Base-by-base conservation (phyloP, 805 yeast genomes). In the Metschnikowia santaceciliae region DNA sequence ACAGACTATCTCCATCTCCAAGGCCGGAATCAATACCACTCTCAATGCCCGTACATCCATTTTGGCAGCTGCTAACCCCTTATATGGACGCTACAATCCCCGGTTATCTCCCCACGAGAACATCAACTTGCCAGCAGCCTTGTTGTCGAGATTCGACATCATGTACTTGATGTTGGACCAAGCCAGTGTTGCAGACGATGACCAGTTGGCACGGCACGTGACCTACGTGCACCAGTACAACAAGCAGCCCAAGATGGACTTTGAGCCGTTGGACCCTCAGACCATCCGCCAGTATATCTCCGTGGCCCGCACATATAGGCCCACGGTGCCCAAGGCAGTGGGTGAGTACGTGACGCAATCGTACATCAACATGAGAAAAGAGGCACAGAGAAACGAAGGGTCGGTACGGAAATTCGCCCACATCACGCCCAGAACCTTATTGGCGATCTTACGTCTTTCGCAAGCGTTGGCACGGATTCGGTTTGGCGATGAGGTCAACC, bases 41-140 rank as follows among this genome's bases (percentile, higher is more conserved):
- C 76, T 94, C 60, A 94, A 94, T 66, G 99, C 99, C 6, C 81
- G 99, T 67, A 82, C 98, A 0, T 91, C 97, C 4, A 88, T 94
- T 54, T 72, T 94, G 56, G 99, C 99, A 0, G 99, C 99, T 32
- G 99, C 99, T n/a, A 94, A 94, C 73, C 99, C 99, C 17, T 74
- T 91, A 35, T 91, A 88, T 66, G 98, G 99, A 51, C 81, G 98
- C 56, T 94, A 94, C 71, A 92, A 94, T 69, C 88, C 96, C 35
- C 79, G 82, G 55, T 70, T 92, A 51, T 87, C 96, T 6, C 97
- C 99, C 2, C 84, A 90, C 56, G 97, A 94, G 63, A 94, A 94
- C 70, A 92, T 94, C 67, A 94, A 94, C 64, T 76, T 94, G 52
- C 99, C 99, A 5, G 97, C 98, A 0, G 99, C 99, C 0, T 76